Evolutionary conservation across 768 basidiomycete species (phyloP).

Genomic region (Artomyces pyxidatus): DNA sequence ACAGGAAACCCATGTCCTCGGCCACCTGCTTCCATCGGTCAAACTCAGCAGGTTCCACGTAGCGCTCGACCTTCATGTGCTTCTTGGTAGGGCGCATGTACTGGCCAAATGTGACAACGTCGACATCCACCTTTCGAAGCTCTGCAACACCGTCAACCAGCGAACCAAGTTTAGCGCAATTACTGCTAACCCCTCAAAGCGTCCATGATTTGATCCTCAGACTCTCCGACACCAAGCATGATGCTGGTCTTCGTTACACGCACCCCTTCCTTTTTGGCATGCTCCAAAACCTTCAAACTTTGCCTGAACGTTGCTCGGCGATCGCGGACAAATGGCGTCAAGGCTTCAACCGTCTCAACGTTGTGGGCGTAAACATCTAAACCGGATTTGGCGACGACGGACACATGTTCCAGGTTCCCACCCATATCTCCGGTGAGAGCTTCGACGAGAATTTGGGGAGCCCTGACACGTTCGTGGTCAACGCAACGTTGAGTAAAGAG

Average conservation of each 20-base stretch:
- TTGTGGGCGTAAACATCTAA: constrained; percentile 98
- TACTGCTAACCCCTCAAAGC: constrained; percentile 65
- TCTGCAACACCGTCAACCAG: constrained; percentile 39
- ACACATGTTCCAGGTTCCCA: constrained; percentile 67
- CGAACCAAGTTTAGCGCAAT: background rate
- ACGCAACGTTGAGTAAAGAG: background rate
- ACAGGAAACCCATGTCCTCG: constrained; percentile 91
- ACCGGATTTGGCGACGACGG: constrained; percentile 82
- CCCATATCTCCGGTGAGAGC: constrained; percentile 94
- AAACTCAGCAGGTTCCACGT: constrained; percentile 91
- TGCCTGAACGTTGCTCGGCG: constrained; percentile 86
- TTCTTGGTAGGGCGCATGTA: constrained; percentile 99
- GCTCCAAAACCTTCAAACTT: constrained; percentile 72
- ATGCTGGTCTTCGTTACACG: constrained; percentile 95
- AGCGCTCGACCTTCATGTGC: constrained; percentile 98
- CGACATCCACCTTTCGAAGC: constrained; percentile 79
- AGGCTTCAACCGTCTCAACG: constrained; percentile 88
- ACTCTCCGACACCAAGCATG: constrained; percentile 97
- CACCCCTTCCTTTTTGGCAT: constrained; percentile 78
- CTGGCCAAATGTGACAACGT: constrained; percentile 98
- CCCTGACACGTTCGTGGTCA: constrained; percentile 39
- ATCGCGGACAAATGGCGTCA: constrained; percentile 94
- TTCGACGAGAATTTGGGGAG: constrained; percentile 93
- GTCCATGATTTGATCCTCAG: constrained; percentile 69
- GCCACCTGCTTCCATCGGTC: constrained; percentile 85